Evolutionary conservation across 306 rosid genomes (phyloP).

Genomic region (Acacia acuminata): DNA sequence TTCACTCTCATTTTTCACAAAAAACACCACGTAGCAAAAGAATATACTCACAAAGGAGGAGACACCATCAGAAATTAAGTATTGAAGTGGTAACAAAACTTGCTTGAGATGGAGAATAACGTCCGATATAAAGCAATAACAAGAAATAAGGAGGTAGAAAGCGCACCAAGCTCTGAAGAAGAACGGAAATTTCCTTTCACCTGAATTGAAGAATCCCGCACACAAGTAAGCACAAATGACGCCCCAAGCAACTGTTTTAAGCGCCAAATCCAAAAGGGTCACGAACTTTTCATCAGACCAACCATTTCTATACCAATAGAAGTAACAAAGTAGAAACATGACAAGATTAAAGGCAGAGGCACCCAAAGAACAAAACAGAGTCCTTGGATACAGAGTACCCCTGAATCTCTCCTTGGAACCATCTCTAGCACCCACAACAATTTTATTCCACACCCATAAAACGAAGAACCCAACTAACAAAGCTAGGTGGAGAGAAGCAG

Average conservation of each 20-base stretch:
- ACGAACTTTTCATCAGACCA: slow-evolving; percentile 42
- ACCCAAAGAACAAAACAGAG: slow-evolving; percentile 38
- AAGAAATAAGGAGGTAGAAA: slow-evolving; percentile 39
- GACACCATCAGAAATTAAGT: slow-evolving; percentile 41
- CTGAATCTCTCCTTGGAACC: slow-evolving; percentile 27
- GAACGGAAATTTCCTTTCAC: slow-evolving; percentile 30
- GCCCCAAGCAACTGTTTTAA: slow-evolving; percentile 46
- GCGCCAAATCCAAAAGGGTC: slow-evolving; percentile 44
- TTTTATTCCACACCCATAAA: slow-evolving; percentile 31
- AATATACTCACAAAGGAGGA: slow-evolving; percentile 37
- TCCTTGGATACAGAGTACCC: neutral
- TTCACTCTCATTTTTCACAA: slow-evolving; percentile 37
- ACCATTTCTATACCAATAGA: slow-evolving; percentile 36
- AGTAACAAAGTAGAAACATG: slow-evolving; percentile 28
- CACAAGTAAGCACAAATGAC: slow-evolving; percentile 32
- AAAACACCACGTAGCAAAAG: slow-evolving; percentile 40
- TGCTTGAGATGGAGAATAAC: slow-evolving; percentile 29
- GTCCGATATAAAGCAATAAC: slow-evolving; percentile 35
- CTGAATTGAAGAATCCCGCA: slow-evolving; percentile 32
- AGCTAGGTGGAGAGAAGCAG: slow-evolving; percentile 32
- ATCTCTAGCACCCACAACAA: neutral
- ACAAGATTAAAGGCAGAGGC: slow-evolving; percentile 34
- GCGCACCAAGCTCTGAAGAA: slow-evolving; percentile 50
- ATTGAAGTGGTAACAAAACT: slow-evolving; percentile 22
- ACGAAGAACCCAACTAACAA: slow-evolving; percentile 28